Base-by-base conservation (phyloP, 2,329 filamentous ascomycete species). In the Tolypocladium tundrense region DNA sequence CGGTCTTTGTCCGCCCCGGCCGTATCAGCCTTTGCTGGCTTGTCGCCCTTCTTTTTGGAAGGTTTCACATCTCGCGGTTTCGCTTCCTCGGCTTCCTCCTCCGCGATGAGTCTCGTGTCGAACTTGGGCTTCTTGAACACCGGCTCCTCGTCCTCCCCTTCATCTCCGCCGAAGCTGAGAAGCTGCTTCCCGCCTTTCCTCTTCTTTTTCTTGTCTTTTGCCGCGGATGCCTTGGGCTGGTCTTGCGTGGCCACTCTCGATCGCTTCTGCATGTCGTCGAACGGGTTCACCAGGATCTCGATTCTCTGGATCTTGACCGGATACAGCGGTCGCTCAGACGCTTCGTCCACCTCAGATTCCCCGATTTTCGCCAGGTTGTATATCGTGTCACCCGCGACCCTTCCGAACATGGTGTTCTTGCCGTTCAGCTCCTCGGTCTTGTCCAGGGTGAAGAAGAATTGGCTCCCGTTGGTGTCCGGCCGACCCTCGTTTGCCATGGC, bases 281-380 rank as follows among this genome's bases (percentile, higher is more conserved):
- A 95, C 0, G 89, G 89, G 67, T 94, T 94, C 53, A 91, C 83
- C 62, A 94, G 70, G 24, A 95, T 84, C 70, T 94, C 89, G 35
- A 88, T 77, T 24, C 79, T 77, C 4, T 84, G 85, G 59, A 99
- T 86, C 71, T 86, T 91, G 41, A 91, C 84, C 0, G 93, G 88
- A 70, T 96, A 99, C 54, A 95, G 73, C 2, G 93, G 93, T 60
- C 91, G 81, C 62, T 97, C 93, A 8, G 83, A 86, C 19, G 86
- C 87, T 57, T 90, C 87, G 33, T 87, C 83, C 21, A 95, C 77
- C 68, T 97, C 94, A 0, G 84, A 84, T 69, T 97, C 92, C 24
- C 88, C 91, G 79, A 97, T 96, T 73, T 92, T 95, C 68, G 92
- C 86, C 67, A 99, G 72, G 71, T 97, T 97, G 75, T 95, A 99